These are phyloP conservation scores for Tylopilus subfusipes DNA, from an alignment of 768 basidiomycete species.

Conservation along the genomic window DNA sequence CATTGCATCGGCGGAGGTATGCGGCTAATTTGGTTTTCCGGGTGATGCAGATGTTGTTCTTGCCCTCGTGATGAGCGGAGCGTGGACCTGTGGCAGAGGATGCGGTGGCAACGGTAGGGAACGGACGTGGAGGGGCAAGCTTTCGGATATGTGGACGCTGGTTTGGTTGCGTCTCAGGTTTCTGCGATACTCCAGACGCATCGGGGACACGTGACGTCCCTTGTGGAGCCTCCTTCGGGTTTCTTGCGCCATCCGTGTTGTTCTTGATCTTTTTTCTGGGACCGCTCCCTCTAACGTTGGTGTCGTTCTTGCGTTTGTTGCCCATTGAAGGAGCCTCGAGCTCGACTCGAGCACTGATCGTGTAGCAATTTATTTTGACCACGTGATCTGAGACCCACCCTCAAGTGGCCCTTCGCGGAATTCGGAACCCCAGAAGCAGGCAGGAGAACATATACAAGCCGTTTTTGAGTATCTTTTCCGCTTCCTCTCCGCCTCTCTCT, in stretches of 20 bases:
- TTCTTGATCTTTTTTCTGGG: conserved; percentile 18
- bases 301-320: conserved; percentile 23
- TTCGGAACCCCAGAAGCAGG: conserved; percentile 7
- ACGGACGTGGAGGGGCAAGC: conserved; percentile 70
- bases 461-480: conserved; percentile 6
- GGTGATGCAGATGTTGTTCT: conserved; percentile 76
- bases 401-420: conserved; percentile 18
- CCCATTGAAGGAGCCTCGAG: conserved; percentile 7
- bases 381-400: conserved; percentile 23
- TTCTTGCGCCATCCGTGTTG: background rate
- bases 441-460: background rate
- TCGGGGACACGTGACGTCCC: background rate
- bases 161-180: background rate
- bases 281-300: background rate
- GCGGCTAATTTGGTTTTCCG: conserved; percentile 69
- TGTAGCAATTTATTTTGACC: background rate
- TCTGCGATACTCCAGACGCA: conserved; percentile 2
- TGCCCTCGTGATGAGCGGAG: conserved; percentile 75
- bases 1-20: conserved; percentile 77
- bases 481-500: conserved; percentile 20
- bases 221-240: background rate
- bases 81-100: conserved; percentile 78
- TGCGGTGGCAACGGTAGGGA: conserved; percentile 69
- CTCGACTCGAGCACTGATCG: too few relatives aligned
- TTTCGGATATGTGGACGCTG: conserved; percentile 49